A percentile compares a stretch with the other conserved stretches of the same genome.
Evolutionary conservation across 495 filamentous ascomycete species (phyloP).

Genomic region (Tuber brumale): DNA sequence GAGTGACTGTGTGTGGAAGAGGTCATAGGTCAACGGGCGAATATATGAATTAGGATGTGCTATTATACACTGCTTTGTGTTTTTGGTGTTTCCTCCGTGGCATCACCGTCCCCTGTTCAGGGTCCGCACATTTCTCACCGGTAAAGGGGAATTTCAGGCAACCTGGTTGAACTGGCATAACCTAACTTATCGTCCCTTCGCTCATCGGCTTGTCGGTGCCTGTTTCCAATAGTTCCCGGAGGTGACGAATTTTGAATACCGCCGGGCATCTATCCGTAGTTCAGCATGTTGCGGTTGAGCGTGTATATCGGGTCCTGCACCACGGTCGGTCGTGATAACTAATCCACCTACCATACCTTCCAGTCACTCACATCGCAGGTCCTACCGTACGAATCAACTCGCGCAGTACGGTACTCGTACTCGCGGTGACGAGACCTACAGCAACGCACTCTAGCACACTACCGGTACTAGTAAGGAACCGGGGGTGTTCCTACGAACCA

Average conservation of each 20-base stretch:
- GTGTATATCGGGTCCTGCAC: neutral
- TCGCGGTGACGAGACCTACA: neutral
- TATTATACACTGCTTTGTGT: neutral
- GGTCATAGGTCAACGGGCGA: neutral
- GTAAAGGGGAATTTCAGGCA: neutral
- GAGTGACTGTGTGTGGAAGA: neutral
- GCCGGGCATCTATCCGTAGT: neutral
- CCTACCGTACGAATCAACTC: neutral
- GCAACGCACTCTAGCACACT: neutral
- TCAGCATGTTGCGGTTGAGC: neutral
- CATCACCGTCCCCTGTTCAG: neutral
- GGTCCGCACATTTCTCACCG: neutral
- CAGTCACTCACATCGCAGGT: neutral
- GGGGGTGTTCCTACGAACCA: neutral
- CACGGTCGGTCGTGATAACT: neutral
- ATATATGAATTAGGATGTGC: neutral
- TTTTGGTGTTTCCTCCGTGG: neutral
- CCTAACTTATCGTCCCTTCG: neutral
- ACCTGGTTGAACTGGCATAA: neutral
- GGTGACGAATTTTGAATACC: neutral
- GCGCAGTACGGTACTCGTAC: neutral
- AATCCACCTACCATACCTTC: neutral
- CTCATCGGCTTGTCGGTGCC: neutral
- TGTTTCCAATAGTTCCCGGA: neutral
- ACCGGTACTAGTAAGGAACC: neutral